These are phyloP conservation scores for Malus hybrid DNA, from an alignment of 331 rosid genomes.

Conservation along the genomic window DNA sequence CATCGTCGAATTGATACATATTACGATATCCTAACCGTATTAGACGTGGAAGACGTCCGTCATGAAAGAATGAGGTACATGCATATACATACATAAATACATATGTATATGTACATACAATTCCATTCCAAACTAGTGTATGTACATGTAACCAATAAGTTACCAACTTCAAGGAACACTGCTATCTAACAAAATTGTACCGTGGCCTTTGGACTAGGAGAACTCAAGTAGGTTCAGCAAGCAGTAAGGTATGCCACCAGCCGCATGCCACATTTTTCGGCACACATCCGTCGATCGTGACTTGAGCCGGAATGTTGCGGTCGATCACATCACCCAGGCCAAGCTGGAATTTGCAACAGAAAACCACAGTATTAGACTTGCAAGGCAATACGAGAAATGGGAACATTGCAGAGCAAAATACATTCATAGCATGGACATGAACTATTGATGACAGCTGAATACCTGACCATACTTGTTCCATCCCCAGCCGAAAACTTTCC, in stretches of 20 bases:
- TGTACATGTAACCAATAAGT: slow-evolving; percentile 20
- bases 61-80: slow-evolving; percentile 46
- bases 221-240: slow-evolving; percentile 64
- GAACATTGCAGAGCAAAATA: neutral
- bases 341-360: slow-evolving; percentile 41
- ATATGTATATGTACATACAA: neutral
- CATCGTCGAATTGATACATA: neutral
- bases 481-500: slow-evolving; percentile 90
- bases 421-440: neutral
- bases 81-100: slow-evolving; percentile 13
- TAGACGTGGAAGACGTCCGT: slow-evolving; percentile 24
- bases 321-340: slow-evolving; percentile 91
- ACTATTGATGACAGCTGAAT: neutral
- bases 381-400: neutral
- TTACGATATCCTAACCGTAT: neutral
- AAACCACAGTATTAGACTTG: neutral
- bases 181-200: slow-evolving; percentile 84
- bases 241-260: slow-evolving; percentile 95
- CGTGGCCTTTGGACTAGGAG: slow-evolving; percentile 8
- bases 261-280: slow-evolving; percentile 72
- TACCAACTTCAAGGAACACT: slow-evolving; percentile 16
- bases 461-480: slow-evolving; percentile 99
- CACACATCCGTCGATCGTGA: slow-evolving; percentile 42
- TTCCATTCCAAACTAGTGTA: slow-evolving; percentile 13
- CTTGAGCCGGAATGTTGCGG: slow-evolving; percentile 77